phyloP scores from a whole-genome alignment of 78 protist species.

The Chrysochromulina tobinii region DNA sequence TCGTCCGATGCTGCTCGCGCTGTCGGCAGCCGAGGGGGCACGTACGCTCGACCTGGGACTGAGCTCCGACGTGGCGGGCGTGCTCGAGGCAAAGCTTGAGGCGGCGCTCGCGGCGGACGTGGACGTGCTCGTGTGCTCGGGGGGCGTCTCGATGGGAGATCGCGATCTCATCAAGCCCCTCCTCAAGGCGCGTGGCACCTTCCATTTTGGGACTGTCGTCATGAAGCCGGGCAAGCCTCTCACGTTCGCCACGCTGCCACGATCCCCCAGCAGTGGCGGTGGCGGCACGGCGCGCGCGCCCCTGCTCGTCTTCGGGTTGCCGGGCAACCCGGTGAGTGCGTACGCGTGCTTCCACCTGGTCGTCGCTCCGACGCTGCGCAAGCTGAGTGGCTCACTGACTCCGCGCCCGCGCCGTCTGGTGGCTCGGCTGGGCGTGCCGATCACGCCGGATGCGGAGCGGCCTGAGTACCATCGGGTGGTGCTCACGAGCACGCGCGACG shows the following conservation, averaged over 20 bases:
- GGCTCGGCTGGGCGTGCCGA: neutral
- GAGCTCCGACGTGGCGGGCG: neutral
- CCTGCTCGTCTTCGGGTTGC: constrained; percentile 64
- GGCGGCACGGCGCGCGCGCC: neutral
- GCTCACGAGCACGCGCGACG: neutral
- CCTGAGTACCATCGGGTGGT: constrained; percentile 76
- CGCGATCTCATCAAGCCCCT: constrained; percentile 65
- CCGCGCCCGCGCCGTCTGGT: neutral
- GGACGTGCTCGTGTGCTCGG: constrained; percentile 67
- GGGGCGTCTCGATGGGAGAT: constrained; percentile 86
- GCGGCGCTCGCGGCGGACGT: constrained; percentile 9
- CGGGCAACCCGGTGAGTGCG: constrained; percentile 80
- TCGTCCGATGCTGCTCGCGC: constrained; percentile 11
- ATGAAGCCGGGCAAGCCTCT: constrained; percentile 88
- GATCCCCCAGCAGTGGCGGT: neutral
- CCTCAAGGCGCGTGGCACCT: constrained; percentile 48
- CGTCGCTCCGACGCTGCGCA: constrained; percentile 2
- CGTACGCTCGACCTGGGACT: neutral
- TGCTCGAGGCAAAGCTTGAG: neutral
- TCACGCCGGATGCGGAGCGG: constrained; percentile 70
- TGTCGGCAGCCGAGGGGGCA: neutral
- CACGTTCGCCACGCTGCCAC: constrained; percentile 64
- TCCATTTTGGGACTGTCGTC: constrained; percentile 74
- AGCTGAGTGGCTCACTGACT: neutral
- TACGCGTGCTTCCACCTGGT: neutral